These are phyloP conservation scores for Aspergillus diversus DNA, from an alignment of 495 filamentous ascomycete genomes.

Conservation along the genomic window DNA sequence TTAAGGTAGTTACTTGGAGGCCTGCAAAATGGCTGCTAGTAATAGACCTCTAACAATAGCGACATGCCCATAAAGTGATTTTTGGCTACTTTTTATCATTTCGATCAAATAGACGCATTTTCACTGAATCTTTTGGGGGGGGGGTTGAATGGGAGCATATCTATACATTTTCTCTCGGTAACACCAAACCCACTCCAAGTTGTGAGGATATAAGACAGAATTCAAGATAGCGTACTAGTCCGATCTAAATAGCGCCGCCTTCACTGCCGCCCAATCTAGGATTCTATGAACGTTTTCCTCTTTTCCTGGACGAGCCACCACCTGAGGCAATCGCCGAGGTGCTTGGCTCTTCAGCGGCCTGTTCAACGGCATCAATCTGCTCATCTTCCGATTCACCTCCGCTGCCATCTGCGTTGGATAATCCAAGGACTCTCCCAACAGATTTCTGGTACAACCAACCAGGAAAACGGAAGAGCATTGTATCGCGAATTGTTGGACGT, in stretches of 20 bases:
- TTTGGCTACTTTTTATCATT: too few species aligned
- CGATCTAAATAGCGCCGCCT: background rate
- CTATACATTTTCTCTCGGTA: conserved; percentile 16
- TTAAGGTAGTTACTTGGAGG: too few species aligned
- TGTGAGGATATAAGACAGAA: background rate
- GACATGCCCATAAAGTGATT: too few species aligned
- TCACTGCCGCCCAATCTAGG: conserved; percentile 23
- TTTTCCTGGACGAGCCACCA: conserved; percentile 30
- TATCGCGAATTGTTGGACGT: conserved; percentile 68
- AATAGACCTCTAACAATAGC: too few species aligned
- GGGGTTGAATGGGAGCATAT: background rate
- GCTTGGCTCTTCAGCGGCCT: conserved; percentile 31
- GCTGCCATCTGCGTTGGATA: conserved; percentile 21
- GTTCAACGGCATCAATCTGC: conserved; percentile 35
- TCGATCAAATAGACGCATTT: background rate
- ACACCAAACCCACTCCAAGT: background rate
- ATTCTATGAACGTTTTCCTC: conserved; percentile 41
- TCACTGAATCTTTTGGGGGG: background rate
- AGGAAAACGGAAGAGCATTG: conserved; percentile 69
- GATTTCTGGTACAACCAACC: conserved; percentile 64
- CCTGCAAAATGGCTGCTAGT: too few species aligned
- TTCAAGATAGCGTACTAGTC: background rate
- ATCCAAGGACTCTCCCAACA: conserved; percentile 55
- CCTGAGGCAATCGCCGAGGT: conserved; percentile 36
- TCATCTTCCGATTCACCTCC: conserved; percentile 34